Evolutionary conservation across 441 rosid species (phyloP).

Genomic region (Manihot esculenta): DNA sequence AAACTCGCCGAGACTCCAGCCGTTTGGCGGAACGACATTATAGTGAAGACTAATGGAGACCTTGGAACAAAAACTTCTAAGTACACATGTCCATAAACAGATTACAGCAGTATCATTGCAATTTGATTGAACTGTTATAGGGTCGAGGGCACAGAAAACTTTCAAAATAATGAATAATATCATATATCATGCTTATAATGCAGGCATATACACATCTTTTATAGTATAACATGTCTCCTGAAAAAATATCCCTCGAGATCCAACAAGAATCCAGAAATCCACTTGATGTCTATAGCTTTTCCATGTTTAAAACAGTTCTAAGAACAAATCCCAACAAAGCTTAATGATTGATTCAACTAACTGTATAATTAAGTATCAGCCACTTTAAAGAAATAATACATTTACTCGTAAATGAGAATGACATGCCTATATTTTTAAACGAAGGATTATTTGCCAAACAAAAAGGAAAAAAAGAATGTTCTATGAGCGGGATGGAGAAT

Average conservation of each 20-base stretch:
- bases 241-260: not conserved
- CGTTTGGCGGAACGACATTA: too few species aligned
- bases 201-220: not conserved
- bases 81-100: not conserved
- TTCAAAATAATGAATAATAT: too few species aligned
- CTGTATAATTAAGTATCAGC: not conserved
- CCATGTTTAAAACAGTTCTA: not conserved
- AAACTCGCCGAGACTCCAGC: too few species aligned
- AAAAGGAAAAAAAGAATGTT: not conserved
- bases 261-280: not conserved
- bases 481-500: slow-evolving; percentile 8
- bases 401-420: not conserved
- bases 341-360: not conserved
- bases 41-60: not conserved
- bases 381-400: not conserved
- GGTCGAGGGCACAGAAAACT: not conserved
- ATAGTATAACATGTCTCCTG: not conserved
- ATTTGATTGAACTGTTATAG: not conserved
- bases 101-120: not conserved
- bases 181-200: not conserved
- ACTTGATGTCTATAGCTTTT: not conserved
- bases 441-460: not conserved
- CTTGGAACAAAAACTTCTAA: not conserved
- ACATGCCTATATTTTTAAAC: not conserved
- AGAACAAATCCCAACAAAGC: not conserved